These are phyloP conservation scores for Syncephalastrum monosporum DNA, from an alignment of 371 early-diverging fungal genomes.

Conservation along the genomic window DNA sequence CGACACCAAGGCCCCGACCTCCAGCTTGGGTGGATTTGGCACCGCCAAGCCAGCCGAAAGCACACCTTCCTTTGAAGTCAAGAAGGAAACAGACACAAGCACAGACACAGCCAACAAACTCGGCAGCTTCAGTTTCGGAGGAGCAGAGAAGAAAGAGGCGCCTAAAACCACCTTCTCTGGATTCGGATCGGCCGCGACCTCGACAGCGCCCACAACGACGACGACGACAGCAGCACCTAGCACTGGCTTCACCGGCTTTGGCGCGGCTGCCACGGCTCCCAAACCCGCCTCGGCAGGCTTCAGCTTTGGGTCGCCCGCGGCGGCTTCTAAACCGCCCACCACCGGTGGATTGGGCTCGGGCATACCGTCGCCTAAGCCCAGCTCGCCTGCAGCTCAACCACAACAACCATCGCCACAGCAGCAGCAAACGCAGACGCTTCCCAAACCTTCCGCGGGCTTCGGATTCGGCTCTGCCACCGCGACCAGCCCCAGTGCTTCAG, in stretches of 20 bases:
- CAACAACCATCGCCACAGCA: too few species aligned
- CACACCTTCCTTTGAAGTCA: not conserved
- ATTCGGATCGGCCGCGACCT: slow-evolving; percentile 1
- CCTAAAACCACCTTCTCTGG: not conserved
- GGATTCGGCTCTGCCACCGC: too few species aligned
- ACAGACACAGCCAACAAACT: not conserved
- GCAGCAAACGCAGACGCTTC: too few species aligned
- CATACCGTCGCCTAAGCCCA: slow-evolving; percentile 5
- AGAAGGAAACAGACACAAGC: not conserved
- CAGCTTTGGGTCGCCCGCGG: not conserved
- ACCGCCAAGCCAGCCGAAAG: not conserved
- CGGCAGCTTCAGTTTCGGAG: not conserved
- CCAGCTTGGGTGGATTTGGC: slow-evolving; percentile 8
- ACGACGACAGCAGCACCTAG: not conserved
- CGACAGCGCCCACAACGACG: not conserved
- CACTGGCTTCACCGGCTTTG: not conserved
- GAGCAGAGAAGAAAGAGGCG: not conserved
- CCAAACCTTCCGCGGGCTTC: too few species aligned
- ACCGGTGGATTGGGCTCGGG: not conserved
- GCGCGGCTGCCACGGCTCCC: not conserved
- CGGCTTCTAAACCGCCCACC: not conserved
- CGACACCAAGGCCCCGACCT: slow-evolving; percentile 1
- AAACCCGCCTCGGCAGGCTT: slow-evolving; percentile 3
- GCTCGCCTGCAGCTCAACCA: too few species aligned
- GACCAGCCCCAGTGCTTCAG: too few species aligned